Evolutionary conservation across 1,139 yeast genomes (phyloP), one percentile per base, ranked within the genome.

Genomic region (Scheffersomyces segobiensis): DNA sequence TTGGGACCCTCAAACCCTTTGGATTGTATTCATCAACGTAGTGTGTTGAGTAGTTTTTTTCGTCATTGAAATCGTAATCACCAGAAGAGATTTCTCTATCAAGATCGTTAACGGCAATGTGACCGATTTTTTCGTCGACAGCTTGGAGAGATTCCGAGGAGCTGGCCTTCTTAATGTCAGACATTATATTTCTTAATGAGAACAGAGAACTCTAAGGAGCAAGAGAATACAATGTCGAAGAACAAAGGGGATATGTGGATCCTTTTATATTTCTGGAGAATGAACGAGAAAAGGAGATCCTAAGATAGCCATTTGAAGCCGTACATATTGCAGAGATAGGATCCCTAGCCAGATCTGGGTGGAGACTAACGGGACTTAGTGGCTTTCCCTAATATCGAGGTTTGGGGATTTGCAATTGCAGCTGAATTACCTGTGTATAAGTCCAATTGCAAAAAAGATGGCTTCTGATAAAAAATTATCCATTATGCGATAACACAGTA

Each of bases 1-100:
- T 66, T n/a, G 70, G 70, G 46, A 59, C 56, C 52, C 71, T 57
- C 57, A 67, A 64, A 5, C 71, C 71, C 48, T 54, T 61, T 8
- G 71, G 70, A 56, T 68, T 68, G 57, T 54, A 57, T 50, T 65
- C 70, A 53, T 68, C 70, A 42, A 58, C 63, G 48, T 52, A 67
- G 50, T 57, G 54, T 17, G 69, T 62, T 42, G 66, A 58, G 60
- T 68, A 68, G 53, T 70, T 69, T 17, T 55, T 55, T 2, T 66
- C 68, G 53, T 67, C 67, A 52, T 63, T 66, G 46, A 48, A 54
- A 47, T 64, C 65, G 53, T 64, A 64, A n/a, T 56, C 58, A 18
- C 49, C 55, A 19, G 46, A 53, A 18, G 60, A 58, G 47, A 47
- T 18, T 51, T 51, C 57, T 20, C n/a, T 18, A 0, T 21, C 21